Base-by-base conservation (phyloP, 2,329 filamentous ascomycete species). In the Hymenoscyphus linearis region DNA sequence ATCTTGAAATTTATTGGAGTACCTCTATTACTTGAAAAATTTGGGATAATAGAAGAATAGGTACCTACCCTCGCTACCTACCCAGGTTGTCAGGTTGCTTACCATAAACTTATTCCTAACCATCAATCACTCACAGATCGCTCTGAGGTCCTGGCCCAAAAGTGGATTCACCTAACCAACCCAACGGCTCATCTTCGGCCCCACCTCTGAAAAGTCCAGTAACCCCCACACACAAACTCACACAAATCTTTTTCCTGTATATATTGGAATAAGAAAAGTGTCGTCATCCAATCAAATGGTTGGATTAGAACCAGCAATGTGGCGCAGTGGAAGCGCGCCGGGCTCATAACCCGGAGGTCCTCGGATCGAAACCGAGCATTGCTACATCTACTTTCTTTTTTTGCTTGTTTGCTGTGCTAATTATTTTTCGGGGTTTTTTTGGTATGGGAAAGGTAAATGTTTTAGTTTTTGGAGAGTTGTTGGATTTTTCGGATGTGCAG, bases 321-420 rank as follows among this genome's bases (percentile, higher is more conserved):
- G 69, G 72, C 72, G 71, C 71, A 73, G 72, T 65, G 71, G 71
- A 72, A 73, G 71, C 71, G 71, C 62, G 64, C 72, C 72, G 71
- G 72, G 72, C 72, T 73, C 72, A 74, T 73, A 73, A 73, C 72
- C 72, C 72, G 70, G 72, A 73, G 72, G 72, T 66, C 72, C 67
- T 68, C 65, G 63, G 72, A 74, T 73, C 72, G 72, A 73, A 73
- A 73, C 70, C 60, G 65, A 66, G 66, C 67, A 67, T 70, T 71
- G 70, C 71, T 73, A 72, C 25, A 26, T 27, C 26, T 31, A 25
- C 26, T 14, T 35, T 53, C 18, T 53, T 36, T 52, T 61, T 62
- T 66, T 63, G 14, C n/a, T 12, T 58, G 57, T 61, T 61, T 53
- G 4, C n/a, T 44, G 2, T 44, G 3, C 3, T 44, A 18, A 2